Base-by-base conservation (phyloP, 768 basidiomycete genomes). In the Tricholomella constricta region DNA sequence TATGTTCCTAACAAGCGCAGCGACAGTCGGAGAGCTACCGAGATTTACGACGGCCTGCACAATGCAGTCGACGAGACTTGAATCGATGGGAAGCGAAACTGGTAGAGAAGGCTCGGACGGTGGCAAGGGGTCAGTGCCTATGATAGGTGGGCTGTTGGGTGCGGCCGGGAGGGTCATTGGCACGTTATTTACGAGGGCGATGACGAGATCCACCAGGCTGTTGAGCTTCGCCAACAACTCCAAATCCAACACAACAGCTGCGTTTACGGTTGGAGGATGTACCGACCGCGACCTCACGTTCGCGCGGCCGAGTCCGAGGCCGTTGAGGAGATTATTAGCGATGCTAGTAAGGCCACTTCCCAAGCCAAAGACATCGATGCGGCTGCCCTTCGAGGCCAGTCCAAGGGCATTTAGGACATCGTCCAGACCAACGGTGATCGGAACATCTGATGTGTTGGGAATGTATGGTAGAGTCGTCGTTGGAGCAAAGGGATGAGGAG, bases 161-260 rank as follows among this genome's bases (percentile, higher is more conserved):
- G 52, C 20, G 56, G 50, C 40, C 49, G 45, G 5, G 48, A 32
- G 31, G 31, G 31, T 32, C 3, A 14, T 32, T 11, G 31, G 26
- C 27, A 54, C 34, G 45, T 44, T 44, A n/a, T 53, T 56, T 11
- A 57, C 49, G 15, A 70, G 48, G 19, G 56, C 52, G 15, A 59
- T 35, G 29, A 63, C 59, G 36, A 64, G 56, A 20, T 59, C 48
- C 9, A 64, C 51, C 23, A 70, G 48, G 19, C 35, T 43, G 25
- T 59, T 52, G 15, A 68, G 35, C 44, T 57, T 56, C 15, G 22
- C 31, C 38, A 57, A 32, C 38, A 66, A 50, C 10, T 56, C 57
- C 12, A 61, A 48, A 43, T 63, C 51, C 45, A 65, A 26, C 14
- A 44, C 35, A 11, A 43, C 49, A 3, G n/a, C 9, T 23, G 15